A percentile compares a stretch with the other conserved stretches of the same genome.
Conservation (phyloP, 2,329 filamentous ascomycete species). For the Ceratocystis alfenasii region DNA sequence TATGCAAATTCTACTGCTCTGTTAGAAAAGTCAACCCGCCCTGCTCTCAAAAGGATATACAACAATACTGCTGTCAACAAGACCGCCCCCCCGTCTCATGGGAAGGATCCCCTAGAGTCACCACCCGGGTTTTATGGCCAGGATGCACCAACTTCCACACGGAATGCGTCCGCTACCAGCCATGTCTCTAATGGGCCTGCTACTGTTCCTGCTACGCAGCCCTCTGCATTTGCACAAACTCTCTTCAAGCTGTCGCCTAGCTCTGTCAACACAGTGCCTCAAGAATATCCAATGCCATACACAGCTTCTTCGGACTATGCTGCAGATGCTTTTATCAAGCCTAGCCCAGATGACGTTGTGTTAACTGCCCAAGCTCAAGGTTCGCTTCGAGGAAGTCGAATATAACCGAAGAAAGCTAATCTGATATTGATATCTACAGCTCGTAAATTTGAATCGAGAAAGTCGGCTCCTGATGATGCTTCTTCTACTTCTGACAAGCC, state of each 20-base stretch:
- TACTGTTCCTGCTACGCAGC: conserved; percentile 25
- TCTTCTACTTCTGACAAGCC: background rate
- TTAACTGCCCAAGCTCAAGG: conserved; percentile 79
- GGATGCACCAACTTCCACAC: background rate
- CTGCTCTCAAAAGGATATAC: background rate
- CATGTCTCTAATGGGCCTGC: background rate
- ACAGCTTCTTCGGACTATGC: conserved; percentile 38
- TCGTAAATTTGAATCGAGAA: conserved; percentile 3
- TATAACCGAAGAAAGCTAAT: conserved; percentile 21
- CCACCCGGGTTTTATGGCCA: background rate
- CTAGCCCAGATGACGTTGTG: conserved; percentile 86
- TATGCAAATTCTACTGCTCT: background rate
- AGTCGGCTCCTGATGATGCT: background rate
- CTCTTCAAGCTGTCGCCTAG: conserved; percentile 36
- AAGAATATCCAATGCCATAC: conserved; percentile 38
- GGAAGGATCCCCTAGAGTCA: background rate
- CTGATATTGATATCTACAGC: conserved; percentile 18
- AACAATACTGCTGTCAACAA: background rate
- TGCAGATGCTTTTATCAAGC: conserved; percentile 60
- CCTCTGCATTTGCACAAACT: conserved; percentile 46
- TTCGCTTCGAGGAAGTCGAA: conserved; percentile 40
- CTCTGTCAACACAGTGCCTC: conserved; percentile 24
- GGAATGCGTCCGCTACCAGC: background rate
- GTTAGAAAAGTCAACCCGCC: background rate
- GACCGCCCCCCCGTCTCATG: background rate